Percentiles rank a stretch among this genome's conserved stretches.
Conservation (phyloP, 495 filamentous ascomycete genomes). For the Amphirosellinia nigrospora region DNA sequence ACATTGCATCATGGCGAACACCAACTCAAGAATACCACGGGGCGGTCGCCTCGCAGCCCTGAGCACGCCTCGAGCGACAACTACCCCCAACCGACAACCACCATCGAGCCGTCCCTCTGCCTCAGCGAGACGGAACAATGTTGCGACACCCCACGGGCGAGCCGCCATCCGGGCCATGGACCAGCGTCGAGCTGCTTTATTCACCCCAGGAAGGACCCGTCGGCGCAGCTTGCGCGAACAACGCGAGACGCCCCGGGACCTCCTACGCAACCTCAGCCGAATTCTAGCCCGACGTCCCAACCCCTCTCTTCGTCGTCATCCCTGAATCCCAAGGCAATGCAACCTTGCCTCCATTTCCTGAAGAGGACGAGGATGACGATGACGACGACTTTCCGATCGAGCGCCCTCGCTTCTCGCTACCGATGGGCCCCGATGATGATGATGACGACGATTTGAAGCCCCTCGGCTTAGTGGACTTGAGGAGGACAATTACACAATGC, state of each 20-base stretch:
- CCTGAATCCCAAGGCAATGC: constrained; percentile 36
- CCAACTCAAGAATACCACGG: constrained; percentile 10
- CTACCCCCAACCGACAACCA: constrained; percentile 46
- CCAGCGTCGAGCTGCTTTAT: constrained; percentile 70
- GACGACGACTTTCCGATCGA: constrained; percentile 64
- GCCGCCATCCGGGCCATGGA: constrained; percentile 70
- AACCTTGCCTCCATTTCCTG: constrained; percentile 40
- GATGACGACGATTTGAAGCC: constrained; percentile 65
- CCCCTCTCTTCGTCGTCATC: constrained; percentile 66
- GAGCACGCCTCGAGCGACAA: constrained; percentile 33
- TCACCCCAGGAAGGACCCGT: constrained; percentile 72
- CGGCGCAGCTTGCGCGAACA: constrained; percentile 68
- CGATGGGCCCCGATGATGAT: constrained; percentile 65
- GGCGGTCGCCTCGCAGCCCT: constrained; percentile 24
- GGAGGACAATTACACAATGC: constrained; percentile 71
- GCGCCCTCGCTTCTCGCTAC: constrained; percentile 71
- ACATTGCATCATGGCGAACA: constrained; percentile 32
- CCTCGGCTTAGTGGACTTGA: constrained; percentile 69
- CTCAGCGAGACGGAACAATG: constrained; percentile 44
- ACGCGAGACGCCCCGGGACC: constrained; percentile 77
- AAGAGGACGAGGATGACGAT: constrained; percentile 63
- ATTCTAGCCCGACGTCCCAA: constrained; percentile 66
- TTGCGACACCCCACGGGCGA: constrained; percentile 70
- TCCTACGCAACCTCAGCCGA: constrained; percentile 69
- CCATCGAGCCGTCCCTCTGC: constrained; percentile 43